phyloP scores from a whole-genome alignment of 2,329 filamentous ascomycete genomes.

The Exserohilum turcica region DNA sequence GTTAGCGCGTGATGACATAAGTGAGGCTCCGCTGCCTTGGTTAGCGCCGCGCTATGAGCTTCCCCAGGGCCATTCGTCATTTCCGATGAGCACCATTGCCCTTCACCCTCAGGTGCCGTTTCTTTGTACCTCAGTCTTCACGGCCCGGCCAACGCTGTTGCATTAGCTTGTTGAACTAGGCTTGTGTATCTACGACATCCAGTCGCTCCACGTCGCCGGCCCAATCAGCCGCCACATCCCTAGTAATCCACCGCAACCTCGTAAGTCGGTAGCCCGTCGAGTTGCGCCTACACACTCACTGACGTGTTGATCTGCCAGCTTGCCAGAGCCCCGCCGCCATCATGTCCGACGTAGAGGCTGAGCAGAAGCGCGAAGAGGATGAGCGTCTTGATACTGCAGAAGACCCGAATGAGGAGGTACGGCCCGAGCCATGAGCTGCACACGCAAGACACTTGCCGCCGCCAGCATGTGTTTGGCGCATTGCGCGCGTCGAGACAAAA shows the following conservation, averaged over 20 bases:
- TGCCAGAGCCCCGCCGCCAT: neutral
- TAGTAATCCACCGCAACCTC: slow-evolving; percentile 18
- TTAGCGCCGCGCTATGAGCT: slow-evolving; percentile 23
- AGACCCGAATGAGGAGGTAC: slow-evolving; percentile 45
- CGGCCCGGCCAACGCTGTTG: slow-evolving; percentile 13
- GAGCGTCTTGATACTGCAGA: slow-evolving; percentile 43
- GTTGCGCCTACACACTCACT: slow-evolving; percentile 2
- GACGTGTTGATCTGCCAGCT: neutral
- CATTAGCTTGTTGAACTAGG: slow-evolving; percentile 8
- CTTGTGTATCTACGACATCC: neutral
- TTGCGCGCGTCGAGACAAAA: neutral
- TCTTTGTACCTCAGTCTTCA: slow-evolving; percentile 11
- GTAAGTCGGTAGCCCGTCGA: slow-evolving; percentile 12
- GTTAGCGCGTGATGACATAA: slow-evolving; percentile 13
- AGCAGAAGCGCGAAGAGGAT: slow-evolving; percentile 39
- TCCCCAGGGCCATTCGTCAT: slow-evolving; percentile 26
- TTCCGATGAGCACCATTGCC: slow-evolving; percentile 21
- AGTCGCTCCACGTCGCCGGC: neutral
- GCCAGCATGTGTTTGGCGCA: neutral
- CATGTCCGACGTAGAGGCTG: slow-evolving; percentile 41
- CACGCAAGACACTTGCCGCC: neutral
- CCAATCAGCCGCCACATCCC: slow-evolving; percentile 7
- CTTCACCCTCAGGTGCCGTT: slow-evolving; percentile 20
- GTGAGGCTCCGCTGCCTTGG: slow-evolving; percentile 22
- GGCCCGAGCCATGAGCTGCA: slow-evolving; percentile 3